Base-by-base conservation (phyloP, 345 rosid species). In the Eucalyptus regnans region DNA sequence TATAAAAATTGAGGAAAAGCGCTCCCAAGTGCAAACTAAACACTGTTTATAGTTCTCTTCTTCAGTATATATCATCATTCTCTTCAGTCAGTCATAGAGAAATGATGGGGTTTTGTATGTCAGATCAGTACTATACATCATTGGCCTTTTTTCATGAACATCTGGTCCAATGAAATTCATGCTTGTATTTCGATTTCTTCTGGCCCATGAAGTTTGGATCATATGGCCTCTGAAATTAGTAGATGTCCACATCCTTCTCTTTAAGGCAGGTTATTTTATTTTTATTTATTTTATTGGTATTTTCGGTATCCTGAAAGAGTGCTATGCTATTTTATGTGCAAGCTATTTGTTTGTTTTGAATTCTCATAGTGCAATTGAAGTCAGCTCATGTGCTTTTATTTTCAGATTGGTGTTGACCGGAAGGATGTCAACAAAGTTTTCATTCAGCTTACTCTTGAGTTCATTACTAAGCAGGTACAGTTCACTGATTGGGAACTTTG, bases 321-420 rank as follows among this genome's bases (percentile, higher is more conserved):
- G 60, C 43, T 22, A 56, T 58, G 88, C 88, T 25, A 86, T 10
- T 2, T 33, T 86, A 54, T 86, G 49, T 56, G 87, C 58, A 52
- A 50, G 56, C 62, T 50, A 52, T 86, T 86, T 86, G 29, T 18
- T 58, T 17, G 25, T 86, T 37, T 58, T 31, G 14, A 31, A 33
- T 86, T 50, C 31, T 52, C 14, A 31, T 86, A 41, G 16, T 76
- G 48, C 84, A 76, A 11, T 71, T 20, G 46, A 66, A 68, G 60
- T 83, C 86, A 44, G 29, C 37, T 60, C 52, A 29, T 58, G 58
- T 80, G 87, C 62, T 56, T 89, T 85, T 88, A 48, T 68, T 84
- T 90, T 48, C 98, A 97, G 99, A 98, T 98, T 44, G 97, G 95
- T 88, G 95, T 97, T 87, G 99, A 97, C 90, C 90, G 92, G 87